A percentile compares a stretch with the other conserved stretches of the same genome.
These are phyloP conservation scores for Saturnispora sanitii DNA, from an alignment of 805 yeast species.

Conservation along the genomic window DNA sequence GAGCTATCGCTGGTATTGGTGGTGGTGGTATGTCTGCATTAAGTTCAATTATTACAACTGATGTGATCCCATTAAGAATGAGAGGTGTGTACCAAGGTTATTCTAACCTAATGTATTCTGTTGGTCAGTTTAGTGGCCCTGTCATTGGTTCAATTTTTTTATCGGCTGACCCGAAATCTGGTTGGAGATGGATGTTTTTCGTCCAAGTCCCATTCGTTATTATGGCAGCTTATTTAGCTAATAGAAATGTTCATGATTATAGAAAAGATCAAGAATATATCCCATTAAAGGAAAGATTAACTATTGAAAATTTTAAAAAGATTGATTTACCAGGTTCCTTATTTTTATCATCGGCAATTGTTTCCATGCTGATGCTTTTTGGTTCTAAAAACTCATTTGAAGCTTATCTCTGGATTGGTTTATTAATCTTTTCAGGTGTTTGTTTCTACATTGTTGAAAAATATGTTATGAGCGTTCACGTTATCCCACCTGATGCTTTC, in stretches of 20 bases:
- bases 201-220: slow-evolving; percentile 32
- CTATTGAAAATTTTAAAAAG: slow-evolving; percentile 26
- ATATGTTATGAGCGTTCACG: slow-evolving; percentile 28
- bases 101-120: slow-evolving; percentile 30
- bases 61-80: slow-evolving; percentile 42
- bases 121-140: slow-evolving; percentile 35
- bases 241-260: slow-evolving; percentile 27
- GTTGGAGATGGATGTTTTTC: slow-evolving; percentile 38
- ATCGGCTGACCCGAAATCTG: slow-evolving; percentile 25
- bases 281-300: slow-evolving; percentile 21
- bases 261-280: slow-evolving; percentile 16
- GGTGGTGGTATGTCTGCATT: slow-evolving; percentile 46
- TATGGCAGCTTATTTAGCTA: slow-evolving; percentile 21
- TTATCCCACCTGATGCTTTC: slow-evolving; percentile 32
- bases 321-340: slow-evolving; percentile 35
- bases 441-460: slow-evolving; percentile 28
- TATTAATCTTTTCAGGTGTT: slow-evolving; percentile 13
- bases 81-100: slow-evolving; percentile 47
- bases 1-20: slow-evolving; percentile 52
- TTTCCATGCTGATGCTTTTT: slow-evolving; percentile 28
- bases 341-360: slow-evolving; percentile 26
- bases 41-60: slow-evolving; percentile 44
- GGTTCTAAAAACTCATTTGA: slow-evolving; percentile 5
- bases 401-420: slow-evolving; percentile 9
- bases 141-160: slow-evolving; percentile 34